phyloP scores from a whole-genome alignment of 208 protist species.

The Trypanosoma lewisi region DNA sequence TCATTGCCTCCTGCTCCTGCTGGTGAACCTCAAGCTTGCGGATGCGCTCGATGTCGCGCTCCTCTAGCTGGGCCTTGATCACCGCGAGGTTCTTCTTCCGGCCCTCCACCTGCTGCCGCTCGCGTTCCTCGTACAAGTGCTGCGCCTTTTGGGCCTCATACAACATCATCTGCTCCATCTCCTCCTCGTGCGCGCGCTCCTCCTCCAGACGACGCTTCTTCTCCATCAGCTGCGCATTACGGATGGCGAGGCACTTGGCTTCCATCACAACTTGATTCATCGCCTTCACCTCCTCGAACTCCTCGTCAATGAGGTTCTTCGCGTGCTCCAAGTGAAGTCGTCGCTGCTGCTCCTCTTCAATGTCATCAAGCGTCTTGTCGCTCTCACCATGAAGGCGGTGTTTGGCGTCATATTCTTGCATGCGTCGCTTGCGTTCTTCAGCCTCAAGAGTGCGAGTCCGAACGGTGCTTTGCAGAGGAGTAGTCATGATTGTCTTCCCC shows the following conservation, averaged over 20 bases:
- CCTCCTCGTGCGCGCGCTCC: constrained; percentile 58
- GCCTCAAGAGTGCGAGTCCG: constrained; percentile 32
- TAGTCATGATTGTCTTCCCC: constrained; percentile 32
- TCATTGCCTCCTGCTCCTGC: constrained; percentile 93
- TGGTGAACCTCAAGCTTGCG: constrained; percentile 87
- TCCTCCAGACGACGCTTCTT: constrained; percentile 60
- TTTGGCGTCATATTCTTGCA: constrained; percentile 82
- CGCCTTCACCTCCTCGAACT: constrained; percentile 90
- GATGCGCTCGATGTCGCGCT: constrained; percentile 87
- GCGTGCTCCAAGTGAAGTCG: constrained; percentile 77
- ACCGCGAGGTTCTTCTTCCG: constrained; percentile 72
- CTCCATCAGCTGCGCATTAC: constrained; percentile 89
- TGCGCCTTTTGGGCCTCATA: constrained; percentile 84
- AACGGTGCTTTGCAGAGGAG: constrained; percentile 8
- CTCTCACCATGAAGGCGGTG: constrained; percentile 36
- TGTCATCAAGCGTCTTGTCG: constrained; percentile 72
- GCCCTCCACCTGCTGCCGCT: constrained; percentile 79
- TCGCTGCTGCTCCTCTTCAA: constrained; percentile 72
- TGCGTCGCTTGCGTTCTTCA: constrained; percentile 67
- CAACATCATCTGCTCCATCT: constrained; percentile 83
- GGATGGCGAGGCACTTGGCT: constrained; percentile 88
- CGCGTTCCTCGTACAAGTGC: constrained; percentile 89
- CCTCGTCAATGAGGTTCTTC: constrained; percentile 75
- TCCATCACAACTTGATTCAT: constrained; percentile 93
- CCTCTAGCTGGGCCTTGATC: constrained; percentile 89